phyloP scores from a whole-genome alignment of 352 stramenopile genomes.

The Globisporangium radiosum region DNA sequence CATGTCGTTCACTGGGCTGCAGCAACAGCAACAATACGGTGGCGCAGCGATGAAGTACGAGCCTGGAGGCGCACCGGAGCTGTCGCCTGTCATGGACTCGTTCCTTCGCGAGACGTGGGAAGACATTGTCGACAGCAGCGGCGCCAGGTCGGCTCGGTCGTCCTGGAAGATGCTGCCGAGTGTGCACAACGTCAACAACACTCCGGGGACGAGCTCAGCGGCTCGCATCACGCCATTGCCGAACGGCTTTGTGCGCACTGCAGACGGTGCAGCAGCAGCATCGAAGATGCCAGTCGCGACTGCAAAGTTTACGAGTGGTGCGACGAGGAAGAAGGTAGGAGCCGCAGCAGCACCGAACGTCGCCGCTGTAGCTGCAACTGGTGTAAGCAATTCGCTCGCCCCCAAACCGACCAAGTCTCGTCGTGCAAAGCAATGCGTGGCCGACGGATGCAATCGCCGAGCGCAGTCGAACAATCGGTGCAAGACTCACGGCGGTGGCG shows the following conservation, averaged over 20 bases:
- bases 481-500: slow-evolving; percentile 75
- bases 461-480: slow-evolving; percentile 79
- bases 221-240: slow-evolving; percentile 23
- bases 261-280: not conserved
- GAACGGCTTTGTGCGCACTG: slow-evolving; percentile 17
- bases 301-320: slow-evolving; percentile 1
- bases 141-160: slow-evolving; percentile 17
- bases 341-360: not conserved
- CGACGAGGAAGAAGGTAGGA: not conserved
- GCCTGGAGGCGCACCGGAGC: slow-evolving; percentile 17
- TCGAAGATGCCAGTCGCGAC: slow-evolving; percentile 5
- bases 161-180: slow-evolving; percentile 19
- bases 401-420: slow-evolving; percentile 11
- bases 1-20: slow-evolving; percentile 10
- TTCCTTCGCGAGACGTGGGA: slow-evolving; percentile 57
- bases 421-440: slow-evolving; percentile 62
- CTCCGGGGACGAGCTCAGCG: slow-evolving; percentile 9
- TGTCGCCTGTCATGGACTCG: slow-evolving; percentile 52
- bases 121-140: slow-evolving; percentile 24
- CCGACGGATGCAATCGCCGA: slow-evolving; percentile 46
- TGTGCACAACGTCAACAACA: not conserved
- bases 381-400: not conserved
- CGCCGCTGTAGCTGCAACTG: no score
- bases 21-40: not conserved
- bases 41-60: slow-evolving; percentile 31